Conservation (phyloP, 1,139 yeast species). For the Saccharomyces hybrid region DNA sequence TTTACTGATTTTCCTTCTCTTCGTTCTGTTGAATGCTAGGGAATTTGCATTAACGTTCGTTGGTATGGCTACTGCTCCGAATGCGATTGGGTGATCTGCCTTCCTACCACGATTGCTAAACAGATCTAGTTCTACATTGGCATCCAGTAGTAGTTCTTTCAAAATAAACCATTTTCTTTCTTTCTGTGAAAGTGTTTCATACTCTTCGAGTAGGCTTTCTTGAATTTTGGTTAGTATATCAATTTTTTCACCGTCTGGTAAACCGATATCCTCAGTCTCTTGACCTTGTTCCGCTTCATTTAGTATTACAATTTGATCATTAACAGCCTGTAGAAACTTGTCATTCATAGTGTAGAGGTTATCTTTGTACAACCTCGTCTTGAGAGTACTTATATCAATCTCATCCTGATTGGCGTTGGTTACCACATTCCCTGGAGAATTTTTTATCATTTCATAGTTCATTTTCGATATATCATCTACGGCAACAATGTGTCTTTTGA, state of each 20-base stretch:
- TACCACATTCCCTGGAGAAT: constrained; percentile 21
- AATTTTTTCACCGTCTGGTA: constrained; percentile 18
- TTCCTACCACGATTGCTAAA: constrained; percentile 15
- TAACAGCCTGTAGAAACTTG: constrained; percentile 14
- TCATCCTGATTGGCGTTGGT: neutral
- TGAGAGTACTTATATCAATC: constrained; percentile 21
- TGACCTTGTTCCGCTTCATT: too few relatives aligned
- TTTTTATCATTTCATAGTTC: constrained; percentile 31
- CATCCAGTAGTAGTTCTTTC: constrained; percentile 29
- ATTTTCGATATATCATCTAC: constrained; percentile 30
- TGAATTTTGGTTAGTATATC: constrained; percentile 22
- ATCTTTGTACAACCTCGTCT: constrained; percentile 25
- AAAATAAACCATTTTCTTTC: constrained; percentile 30
- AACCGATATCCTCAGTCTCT: neutral
- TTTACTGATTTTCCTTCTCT: constrained; percentile 5
- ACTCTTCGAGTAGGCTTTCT: constrained; percentile 16
- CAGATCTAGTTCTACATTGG: constrained; percentile 29
- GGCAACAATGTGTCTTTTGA: constrained; percentile 27
- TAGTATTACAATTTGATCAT: constrained; percentile 2
- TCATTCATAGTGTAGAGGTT: constrained; percentile 26
- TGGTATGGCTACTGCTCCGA: constrained; percentile 12
- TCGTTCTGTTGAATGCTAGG: constrained; percentile 12
- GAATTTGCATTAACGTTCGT: constrained; percentile 9
- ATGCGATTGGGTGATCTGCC: constrained; percentile 11
- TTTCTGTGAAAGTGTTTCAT: constrained; percentile 13